phyloP scores from a whole-genome alignment of 83 land plant genomes.

The Isoetes engelmannii region DNA sequence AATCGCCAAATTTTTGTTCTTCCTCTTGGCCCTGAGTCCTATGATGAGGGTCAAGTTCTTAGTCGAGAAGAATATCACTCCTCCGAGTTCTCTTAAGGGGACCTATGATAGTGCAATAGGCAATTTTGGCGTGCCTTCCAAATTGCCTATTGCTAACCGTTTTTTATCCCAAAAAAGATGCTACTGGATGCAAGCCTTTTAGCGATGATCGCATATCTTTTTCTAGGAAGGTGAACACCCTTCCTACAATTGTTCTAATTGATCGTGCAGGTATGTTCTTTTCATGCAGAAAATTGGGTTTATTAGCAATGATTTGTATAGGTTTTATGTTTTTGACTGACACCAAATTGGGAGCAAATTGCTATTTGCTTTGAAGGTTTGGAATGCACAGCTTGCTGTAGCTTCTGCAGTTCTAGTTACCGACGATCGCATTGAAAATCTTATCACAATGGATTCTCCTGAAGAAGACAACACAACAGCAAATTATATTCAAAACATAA shows the following conservation, averaged over 20 bases:
- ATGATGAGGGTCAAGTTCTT: neutral
- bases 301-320: neutral
- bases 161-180: neutral
- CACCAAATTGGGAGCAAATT: slow-evolving; percentile 33
- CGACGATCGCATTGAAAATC: slow-evolving; percentile 49
- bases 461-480: slow-evolving; percentile 42
- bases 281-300: neutral
- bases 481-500: slow-evolving; percentile 38
- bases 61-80: slow-evolving; percentile 3
- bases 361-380: slow-evolving; percentile 71
- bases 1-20: too few relatives aligned
- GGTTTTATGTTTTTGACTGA: neutral
- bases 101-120: slow-evolving; percentile 11
- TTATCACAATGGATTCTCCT: slow-evolving; percentile 74
- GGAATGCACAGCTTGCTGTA: slow-evolving; percentile 77
- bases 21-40: neutral
- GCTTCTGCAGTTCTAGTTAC: slow-evolving; percentile 71
- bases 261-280: slow-evolving; percentile 4
- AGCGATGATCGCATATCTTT: neutral
- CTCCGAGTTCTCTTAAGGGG: slow-evolving; percentile 4
- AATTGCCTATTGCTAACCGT: neutral
- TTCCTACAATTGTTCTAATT: neutral
- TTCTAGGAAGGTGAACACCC: neutral
- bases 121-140: slow-evolving; percentile 9
- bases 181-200: slow-evolving; percentile 3